Percentiles rank a stretch among this genome's conserved stretches.
Evolutionary conservation across 2,329 filamentous ascomycete genomes (phyloP).

Genomic region (Paraphoma sp.): DNA sequence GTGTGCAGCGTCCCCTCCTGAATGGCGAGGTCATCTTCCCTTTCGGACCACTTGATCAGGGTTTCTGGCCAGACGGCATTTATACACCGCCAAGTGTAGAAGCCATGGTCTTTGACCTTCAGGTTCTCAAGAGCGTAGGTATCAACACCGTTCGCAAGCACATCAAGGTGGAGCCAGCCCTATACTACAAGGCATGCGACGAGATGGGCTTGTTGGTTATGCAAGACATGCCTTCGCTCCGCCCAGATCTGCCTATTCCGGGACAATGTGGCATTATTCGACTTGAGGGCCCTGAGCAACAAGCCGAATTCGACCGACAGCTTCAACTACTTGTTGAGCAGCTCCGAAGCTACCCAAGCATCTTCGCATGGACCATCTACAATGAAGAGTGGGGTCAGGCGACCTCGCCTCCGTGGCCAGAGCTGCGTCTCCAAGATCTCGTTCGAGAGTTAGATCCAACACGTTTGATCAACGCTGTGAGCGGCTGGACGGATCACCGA

Average conservation of each 20-base stretch:
- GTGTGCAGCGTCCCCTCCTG: conserved; percentile 66
- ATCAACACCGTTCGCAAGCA: conserved; percentile 77
- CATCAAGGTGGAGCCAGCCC: conserved; percentile 71
- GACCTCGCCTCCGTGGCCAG: conserved; percentile 56
- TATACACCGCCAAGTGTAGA: conserved; percentile 70
- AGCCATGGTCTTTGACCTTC: conserved; percentile 71
- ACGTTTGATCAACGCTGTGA: conserved; percentile 67
- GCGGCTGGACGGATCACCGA: conserved; percentile 73
- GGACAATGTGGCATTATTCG: conserved; percentile 19
- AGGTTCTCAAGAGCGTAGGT: conserved; percentile 68
- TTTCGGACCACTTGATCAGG: conserved; percentile 74
- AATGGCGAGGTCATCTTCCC: conserved; percentile 74
- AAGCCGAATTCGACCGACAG: conserved; percentile 70
- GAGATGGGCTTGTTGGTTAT: conserved; percentile 70
- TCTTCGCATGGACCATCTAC: conserved; percentile 72
- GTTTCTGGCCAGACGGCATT: conserved; percentile 74
- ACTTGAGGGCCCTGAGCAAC: conserved; percentile 51
- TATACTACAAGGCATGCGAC: conserved; percentile 74
- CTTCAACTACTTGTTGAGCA: conserved; percentile 68
- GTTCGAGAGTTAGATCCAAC: conserved; percentile 67
- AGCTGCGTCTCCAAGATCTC: conserved; percentile 62
- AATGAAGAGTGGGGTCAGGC: conserved; percentile 76
- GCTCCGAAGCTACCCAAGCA: conserved; percentile 69
- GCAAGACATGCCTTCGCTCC: conserved; percentile 73
- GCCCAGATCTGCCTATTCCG: conserved; percentile 25